These are phyloP conservation scores for Microascus cirrosus DNA, from an alignment of 2,329 filamentous ascomycete species.

Conservation along the genomic window DNA sequence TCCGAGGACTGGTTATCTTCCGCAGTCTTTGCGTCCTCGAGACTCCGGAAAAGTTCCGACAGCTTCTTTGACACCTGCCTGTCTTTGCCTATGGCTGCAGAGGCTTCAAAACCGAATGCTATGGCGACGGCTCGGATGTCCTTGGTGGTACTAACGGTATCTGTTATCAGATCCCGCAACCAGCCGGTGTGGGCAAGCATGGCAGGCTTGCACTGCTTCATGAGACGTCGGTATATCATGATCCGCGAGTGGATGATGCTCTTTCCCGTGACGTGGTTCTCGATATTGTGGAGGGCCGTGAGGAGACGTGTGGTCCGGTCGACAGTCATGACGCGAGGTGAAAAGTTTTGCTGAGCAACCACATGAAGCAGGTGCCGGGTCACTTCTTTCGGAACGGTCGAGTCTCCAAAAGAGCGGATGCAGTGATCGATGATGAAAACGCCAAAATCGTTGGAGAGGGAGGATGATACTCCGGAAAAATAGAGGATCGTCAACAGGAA, in stretches of 20 bases:
- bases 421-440: slow-evolving; percentile 72
- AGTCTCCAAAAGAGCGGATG: slow-evolving; percentile 61
- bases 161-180: slow-evolving; percentile 71
- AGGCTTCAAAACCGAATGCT: slow-evolving; percentile 59
- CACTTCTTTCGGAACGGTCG: slow-evolving; percentile 61
- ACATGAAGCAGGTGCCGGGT: slow-evolving; percentile 71
- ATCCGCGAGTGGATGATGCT: slow-evolving; percentile 69
- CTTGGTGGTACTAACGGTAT: slow-evolving; percentile 67
- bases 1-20: not conserved
- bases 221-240: slow-evolving; percentile 64
- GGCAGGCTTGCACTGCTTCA: slow-evolving; percentile 56
- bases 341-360: slow-evolving; percentile 70
- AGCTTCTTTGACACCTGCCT: slow-evolving; percentile 56
- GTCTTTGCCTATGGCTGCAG: slow-evolving; percentile 58
- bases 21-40: slow-evolving; percentile 34
- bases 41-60: slow-evolving; percentile 47
- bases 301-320: slow-evolving; percentile 63
- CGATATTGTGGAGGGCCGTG: slow-evolving; percentile 58
- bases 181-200: slow-evolving; percentile 69
- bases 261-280: slow-evolving; percentile 65
- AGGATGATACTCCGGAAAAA: slow-evolving; percentile 57
- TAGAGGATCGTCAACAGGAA: slow-evolving; percentile 68
- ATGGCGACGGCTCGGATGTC: slow-evolving; percentile 71
- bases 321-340: slow-evolving; percentile 59
- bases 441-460: slow-evolving; percentile 68